These are phyloP conservation scores for Murraya koenigii DNA, from an alignment of 345 rosid species.

Conservation along the genomic window DNA sequence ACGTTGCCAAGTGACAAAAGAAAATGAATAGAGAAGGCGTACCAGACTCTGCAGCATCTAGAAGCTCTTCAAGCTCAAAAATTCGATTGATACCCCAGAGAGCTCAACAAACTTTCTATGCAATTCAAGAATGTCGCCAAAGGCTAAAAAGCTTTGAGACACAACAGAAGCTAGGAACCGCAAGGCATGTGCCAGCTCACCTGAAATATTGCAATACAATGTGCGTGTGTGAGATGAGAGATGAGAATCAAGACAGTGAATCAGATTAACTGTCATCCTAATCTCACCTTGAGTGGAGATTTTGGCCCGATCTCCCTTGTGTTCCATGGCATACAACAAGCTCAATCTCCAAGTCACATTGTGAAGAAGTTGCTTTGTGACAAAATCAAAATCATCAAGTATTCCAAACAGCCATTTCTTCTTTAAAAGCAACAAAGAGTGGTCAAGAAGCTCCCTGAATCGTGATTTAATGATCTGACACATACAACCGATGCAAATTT, in stretches of 20 bases:
- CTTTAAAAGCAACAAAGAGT: constrained; percentile 72
- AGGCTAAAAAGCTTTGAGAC: constrained; percentile 97
- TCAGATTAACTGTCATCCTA: background rate
- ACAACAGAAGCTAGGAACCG: constrained; percentile 97
- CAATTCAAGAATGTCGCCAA: constrained; percentile 94
- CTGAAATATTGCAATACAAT: constrained; percentile 37
- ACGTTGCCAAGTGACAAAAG: background rate
- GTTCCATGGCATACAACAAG: constrained; percentile 89
- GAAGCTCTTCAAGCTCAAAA: constrained; percentile 94
- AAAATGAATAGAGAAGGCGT: constrained; percentile 16
- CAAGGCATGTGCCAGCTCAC: constrained; percentile 93
- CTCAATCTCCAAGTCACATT: constrained; percentile 98
- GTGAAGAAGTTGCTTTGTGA: constrained; percentile 97
- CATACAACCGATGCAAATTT: background rate
- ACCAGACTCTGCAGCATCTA: constrained; percentile 87
- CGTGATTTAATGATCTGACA: constrained; percentile 87
- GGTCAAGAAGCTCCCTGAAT: constrained; percentile 81
- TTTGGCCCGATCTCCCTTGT: constrained; percentile 82
- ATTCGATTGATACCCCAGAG: constrained; percentile 88
- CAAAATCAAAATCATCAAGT: constrained; percentile 88
- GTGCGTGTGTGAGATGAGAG: background rate
- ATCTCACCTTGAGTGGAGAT: constrained; percentile 79
- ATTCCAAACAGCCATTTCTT: constrained; percentile 93
- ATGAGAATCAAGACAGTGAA: constrained; percentile 3
- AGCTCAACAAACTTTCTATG: constrained; percentile 90